Percentiles rank a stretch among this genome's conserved stretches.
Evolutionary conservation across 2,329 filamentous ascomycete genomes (phyloP).

Genomic region (Aureobasidium zeae): DNA sequence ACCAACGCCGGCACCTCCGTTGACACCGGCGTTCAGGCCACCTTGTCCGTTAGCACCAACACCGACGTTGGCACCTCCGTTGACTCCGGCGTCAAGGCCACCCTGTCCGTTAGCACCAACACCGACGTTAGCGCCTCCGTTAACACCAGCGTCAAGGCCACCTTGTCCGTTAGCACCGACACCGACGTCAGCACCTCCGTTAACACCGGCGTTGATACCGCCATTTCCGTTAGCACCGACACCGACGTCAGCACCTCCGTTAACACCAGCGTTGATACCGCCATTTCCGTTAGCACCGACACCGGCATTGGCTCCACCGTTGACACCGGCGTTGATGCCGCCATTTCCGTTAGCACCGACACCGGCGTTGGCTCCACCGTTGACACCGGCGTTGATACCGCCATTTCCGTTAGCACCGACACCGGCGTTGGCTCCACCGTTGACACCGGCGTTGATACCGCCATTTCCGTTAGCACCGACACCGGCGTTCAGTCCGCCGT

Average conservation of each 20-base stretch:
- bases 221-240: slow-evolving; percentile 19
- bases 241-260: slow-evolving; percentile 24
- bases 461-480: too few species aligned
- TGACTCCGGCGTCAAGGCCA: neutral
- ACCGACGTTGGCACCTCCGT: neutral
- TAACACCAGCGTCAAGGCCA: neutral
- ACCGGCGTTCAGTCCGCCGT: neutral
- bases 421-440: neutral
- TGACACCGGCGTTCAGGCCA: neutral
- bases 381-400: slow-evolving; percentile 24
- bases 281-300: slow-evolving; percentile 33
- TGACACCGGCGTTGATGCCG: slow-evolving; percentile 24
- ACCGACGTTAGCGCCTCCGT: slow-evolving; percentile 9
- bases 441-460: neutral
- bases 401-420: neutral
- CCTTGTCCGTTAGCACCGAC: slow-evolving; percentile 23
- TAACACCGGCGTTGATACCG: slow-evolving; percentile 24
- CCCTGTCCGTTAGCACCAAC: slow-evolving; percentile 15
- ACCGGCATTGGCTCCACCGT: slow-evolving; percentile 25
- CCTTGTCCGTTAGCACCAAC: neutral
- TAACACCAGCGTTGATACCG: slow-evolving; percentile 36
- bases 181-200: slow-evolving; percentile 28
- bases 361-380: slow-evolving; percentile 25
- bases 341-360: slow-evolving; percentile 28
- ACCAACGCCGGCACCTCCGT: neutral